Percentiles rank a stretch among this genome's conserved stretches.
Evolutionary conservation across 768 basidiomycete genomes (phyloP).

Genomic region (Panus rudis): DNA sequence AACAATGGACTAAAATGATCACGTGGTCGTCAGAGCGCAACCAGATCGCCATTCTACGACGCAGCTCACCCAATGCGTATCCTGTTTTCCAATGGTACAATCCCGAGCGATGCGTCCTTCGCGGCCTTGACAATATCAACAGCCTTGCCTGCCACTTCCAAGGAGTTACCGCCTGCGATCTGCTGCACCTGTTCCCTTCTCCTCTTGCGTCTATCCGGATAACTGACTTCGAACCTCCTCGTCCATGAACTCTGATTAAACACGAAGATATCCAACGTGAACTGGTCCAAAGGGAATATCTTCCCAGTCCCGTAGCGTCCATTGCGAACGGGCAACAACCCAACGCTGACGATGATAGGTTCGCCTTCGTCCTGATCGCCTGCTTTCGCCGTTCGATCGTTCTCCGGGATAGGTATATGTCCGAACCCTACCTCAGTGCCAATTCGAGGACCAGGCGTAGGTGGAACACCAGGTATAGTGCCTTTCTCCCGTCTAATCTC

Average conservation of each 20-base stretch:
- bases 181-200: constrained; percentile 26
- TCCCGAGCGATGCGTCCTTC: constrained; percentile 45
- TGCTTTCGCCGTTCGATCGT: constrained; percentile 9
- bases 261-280: constrained; percentile 82
- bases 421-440: constrained; percentile 29
- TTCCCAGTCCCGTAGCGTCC: constrained; percentile 18
- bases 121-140: no score
- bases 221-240: constrained; percentile 70
- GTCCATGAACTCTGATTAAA: constrained; percentile 76
- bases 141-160: constrained; percentile 10
- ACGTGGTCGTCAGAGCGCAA: no score
- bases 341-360: constrained; percentile 66
- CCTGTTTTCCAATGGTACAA: constrained; percentile 71
- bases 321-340: constrained; percentile 29
- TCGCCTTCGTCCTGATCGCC: constrained; percentile 33
- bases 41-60: no score
- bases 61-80: constrained; percentile 78
- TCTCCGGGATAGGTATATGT: constrained; percentile 27
- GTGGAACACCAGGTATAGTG: constrained; percentile 30
- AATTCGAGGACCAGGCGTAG: constrained; percentile 51
- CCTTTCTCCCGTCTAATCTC: constrained; percentile 63
- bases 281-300: constrained; percentile 68
- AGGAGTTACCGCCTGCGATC: constrained; percentile 2
- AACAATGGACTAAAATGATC: constrained; percentile 69
- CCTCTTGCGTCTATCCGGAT: constrained; percentile 47